Evolutionary conservation across 352 stramenopile genomes (phyloP).

Genomic region (Globisporangium camurandrum): DNA sequence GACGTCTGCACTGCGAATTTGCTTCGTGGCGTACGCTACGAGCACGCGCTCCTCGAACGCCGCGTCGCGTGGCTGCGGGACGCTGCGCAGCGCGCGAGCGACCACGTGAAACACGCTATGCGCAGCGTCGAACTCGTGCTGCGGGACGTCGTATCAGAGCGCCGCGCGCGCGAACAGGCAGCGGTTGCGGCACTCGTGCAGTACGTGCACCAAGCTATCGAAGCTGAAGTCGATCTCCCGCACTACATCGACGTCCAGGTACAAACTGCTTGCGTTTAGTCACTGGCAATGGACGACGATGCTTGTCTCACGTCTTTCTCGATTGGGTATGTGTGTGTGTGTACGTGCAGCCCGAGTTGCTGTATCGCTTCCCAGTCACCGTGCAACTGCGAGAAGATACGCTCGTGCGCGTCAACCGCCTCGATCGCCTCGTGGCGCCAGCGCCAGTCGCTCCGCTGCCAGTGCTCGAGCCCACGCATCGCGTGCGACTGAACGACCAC

Average conservation of each 20-base stretch:
- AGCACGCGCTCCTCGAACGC: constrained; percentile 41
- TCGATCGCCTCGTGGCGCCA: constrained; percentile 26
- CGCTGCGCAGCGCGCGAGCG: constrained; percentile 26
- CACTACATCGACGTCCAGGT: constrained; percentile 54
- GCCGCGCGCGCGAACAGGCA: constrained; percentile 35
- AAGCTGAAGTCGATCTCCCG: constrained; percentile 52
- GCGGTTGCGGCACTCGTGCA: constrained; percentile 38
- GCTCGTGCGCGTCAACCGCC: constrained; percentile 26
- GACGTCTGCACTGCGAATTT: constrained; percentile 43
- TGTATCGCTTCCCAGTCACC: constrained; percentile 50
- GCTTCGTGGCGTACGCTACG: constrained; percentile 46
- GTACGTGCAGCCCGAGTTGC: constrained; percentile 27
- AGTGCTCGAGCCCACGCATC: constrained; percentile 33
- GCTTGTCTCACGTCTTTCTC: background rate
- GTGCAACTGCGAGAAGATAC: constrained; percentile 54
- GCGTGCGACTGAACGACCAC: constrained; percentile 34
- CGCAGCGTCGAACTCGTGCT: constrained; percentile 45
- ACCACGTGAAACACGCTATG: constrained; percentile 38
- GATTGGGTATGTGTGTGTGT: background rate
- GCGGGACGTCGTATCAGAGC: constrained; percentile 26
- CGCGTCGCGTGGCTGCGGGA: constrained; percentile 48
- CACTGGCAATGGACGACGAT: background rate
- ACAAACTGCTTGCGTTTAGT: constrained; percentile 7
- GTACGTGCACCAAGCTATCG: constrained; percentile 42
- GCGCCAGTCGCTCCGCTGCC: constrained; percentile 23